Conservation (phyloP, 1,284 basidiomycete species). For the Amylostereum areolatum region DNA sequence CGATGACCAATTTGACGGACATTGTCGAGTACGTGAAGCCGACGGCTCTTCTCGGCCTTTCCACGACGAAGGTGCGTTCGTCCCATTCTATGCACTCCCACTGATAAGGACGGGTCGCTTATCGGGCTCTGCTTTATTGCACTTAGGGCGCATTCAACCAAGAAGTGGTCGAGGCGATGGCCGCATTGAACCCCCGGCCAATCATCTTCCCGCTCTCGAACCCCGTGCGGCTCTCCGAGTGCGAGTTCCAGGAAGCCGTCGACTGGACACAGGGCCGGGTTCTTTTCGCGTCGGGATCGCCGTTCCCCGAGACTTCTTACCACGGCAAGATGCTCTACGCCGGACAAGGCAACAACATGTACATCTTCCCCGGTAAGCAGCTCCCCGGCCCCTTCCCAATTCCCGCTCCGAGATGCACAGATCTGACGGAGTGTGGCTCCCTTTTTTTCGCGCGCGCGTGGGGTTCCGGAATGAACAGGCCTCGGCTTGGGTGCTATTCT, state of each 20-base stretch:
- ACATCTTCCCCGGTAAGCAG: slow-evolving; percentile 59
- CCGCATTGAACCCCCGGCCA: slow-evolving; percentile 78
- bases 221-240: slow-evolving; percentile 81
- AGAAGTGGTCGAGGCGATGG: slow-evolving; percentile 76
- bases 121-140: slow-evolving; percentile 7
- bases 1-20: slow-evolving; percentile 71
- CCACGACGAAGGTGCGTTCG: slow-evolving; percentile 62
- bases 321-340: slow-evolving; percentile 64
- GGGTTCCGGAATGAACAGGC: slow-evolving; percentile 30
- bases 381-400: neutral
- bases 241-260: slow-evolving; percentile 83
- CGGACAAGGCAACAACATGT: slow-evolving; percentile 92
- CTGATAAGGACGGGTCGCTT: slow-evolving; percentile 3
- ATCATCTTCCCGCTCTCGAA: slow-evolving; percentile 98
- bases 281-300: slow-evolving; percentile 89
- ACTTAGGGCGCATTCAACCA: slow-evolving; percentile 70
- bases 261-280: slow-evolving; percentile 67
- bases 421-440: slow-evolving; percentile 11
- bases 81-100: neutral
- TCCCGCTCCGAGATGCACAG: no score
- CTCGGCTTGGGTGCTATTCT: slow-evolving; percentile 80
- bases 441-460: slow-evolving; percentile 13
- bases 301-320: slow-evolving; percentile 69
- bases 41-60: slow-evolving; percentile 88
- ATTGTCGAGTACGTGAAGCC: slow-evolving; percentile 86